phyloP scores from a whole-genome alignment of 805 yeast species.

The Cyberlindnera maritima region DNA sequence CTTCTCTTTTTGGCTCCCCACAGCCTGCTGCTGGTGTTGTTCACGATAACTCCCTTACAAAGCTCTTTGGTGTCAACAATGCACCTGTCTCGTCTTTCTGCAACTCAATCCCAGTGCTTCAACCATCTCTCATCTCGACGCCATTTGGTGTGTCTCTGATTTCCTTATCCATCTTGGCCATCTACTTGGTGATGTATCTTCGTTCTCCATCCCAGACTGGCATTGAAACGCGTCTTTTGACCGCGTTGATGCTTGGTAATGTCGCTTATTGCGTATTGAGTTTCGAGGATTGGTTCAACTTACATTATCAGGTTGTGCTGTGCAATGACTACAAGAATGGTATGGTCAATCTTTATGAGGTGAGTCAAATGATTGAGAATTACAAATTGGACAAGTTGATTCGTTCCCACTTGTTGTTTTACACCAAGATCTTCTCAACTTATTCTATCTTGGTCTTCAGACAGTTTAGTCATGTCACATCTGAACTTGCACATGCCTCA shows the following conservation, averaged over 20 bases:
- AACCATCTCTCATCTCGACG: conserved; percentile 27
- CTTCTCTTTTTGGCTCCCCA: not conserved
- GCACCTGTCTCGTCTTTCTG: conserved; percentile 27
- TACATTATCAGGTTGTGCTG: conserved; percentile 22
- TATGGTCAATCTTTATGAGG: conserved; percentile 22
- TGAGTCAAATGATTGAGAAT: conserved; percentile 22
- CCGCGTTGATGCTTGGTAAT: conserved; percentile 23
- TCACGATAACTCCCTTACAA: conserved; percentile 11
- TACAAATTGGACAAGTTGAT: conserved; percentile 17
- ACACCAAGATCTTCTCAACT: not conserved
- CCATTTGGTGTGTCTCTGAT: conserved; percentile 25
- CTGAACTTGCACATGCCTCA: not conserved
- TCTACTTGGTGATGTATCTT: conserved; percentile 15
- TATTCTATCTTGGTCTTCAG: conserved; percentile 18
- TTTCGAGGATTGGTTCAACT: conserved; percentile 27
- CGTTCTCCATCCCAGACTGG: conserved; percentile 10
- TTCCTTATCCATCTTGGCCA: conserved; percentile 10
- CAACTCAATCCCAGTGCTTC: conserved; percentile 20
- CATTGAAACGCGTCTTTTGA: conserved; percentile 25
- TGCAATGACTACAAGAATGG: conserved; percentile 31
- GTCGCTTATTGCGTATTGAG: conserved; percentile 13
- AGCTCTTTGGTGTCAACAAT: conserved; percentile 24
- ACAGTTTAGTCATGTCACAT: conserved; percentile 15
- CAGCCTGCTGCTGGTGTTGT: not conserved
- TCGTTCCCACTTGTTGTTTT: not conserved